Conservation (phyloP, 352 stramenopile genomes). For the Phytophthora nicotianae region DNA sequence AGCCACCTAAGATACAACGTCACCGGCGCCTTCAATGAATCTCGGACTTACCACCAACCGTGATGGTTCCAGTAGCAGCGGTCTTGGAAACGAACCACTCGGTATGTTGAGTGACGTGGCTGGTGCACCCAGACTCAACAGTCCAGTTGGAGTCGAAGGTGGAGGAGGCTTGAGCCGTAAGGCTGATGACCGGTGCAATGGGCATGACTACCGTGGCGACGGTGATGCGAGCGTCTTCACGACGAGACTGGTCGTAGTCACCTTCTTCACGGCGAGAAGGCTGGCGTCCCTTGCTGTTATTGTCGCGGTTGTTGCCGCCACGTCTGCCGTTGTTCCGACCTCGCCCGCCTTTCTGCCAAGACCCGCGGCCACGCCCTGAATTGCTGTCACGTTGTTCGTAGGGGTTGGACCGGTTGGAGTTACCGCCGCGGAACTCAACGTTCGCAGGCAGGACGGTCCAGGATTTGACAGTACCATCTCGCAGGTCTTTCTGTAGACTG, state of each 20-base stretch:
- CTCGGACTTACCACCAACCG: background rate
- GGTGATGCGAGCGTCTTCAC: background rate
- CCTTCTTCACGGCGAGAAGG: background rate
- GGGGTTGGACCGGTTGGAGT: background rate
- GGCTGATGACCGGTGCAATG: background rate
- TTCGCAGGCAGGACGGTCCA: background rate
- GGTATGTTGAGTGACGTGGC: background rate
- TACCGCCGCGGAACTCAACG: background rate
- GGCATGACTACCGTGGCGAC: background rate
- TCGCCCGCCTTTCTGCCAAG: background rate
- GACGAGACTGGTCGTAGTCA: background rate
- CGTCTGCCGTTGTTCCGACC: background rate
- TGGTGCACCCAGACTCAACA: background rate
- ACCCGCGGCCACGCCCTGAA: background rate
- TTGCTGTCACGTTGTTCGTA: background rate
- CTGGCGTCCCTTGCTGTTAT: background rate
- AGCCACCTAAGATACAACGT: background rate
- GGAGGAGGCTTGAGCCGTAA: background rate
- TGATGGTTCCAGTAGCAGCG: background rate
- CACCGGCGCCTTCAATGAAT: background rate
- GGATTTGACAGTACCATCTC: background rate
- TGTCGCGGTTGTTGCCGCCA: background rate
- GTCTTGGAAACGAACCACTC: background rate
- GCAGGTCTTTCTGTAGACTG: background rate
- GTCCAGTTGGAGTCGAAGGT: conserved; percentile 1